Evolutionary conservation across 345 rosid species (phyloP).

Genomic region (Lumnitzera racemosa): DNA sequence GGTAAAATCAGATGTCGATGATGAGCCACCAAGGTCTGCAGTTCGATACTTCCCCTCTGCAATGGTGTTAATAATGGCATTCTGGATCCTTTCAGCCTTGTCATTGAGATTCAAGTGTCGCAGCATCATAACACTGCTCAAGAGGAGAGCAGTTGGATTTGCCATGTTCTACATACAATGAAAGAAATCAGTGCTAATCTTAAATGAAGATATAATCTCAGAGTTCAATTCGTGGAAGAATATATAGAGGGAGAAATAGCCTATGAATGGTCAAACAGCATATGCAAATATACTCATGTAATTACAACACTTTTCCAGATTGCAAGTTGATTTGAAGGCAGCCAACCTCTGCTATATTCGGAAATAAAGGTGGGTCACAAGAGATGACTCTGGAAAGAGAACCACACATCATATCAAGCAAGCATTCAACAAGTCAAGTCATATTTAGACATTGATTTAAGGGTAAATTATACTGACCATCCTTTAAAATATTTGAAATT

Average conservation of each 20-base stretch:
- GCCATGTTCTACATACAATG: conserved; percentile 57
- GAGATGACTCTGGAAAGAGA: too few relatives aligned
- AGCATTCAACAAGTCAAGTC: too few relatives aligned
- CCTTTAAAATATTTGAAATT: too few relatives aligned
- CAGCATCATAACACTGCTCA: conserved; percentile 81
- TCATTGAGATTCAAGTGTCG: conserved; percentile 71
- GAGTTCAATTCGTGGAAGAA: neutral
- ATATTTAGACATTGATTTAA: too few relatives aligned
- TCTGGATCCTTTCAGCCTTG: conserved; percentile 80
- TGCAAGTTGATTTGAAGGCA: too few relatives aligned
- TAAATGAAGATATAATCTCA: neutral
- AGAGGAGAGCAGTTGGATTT: conserved; percentile 89
- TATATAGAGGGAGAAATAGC: neutral
- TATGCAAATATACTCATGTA: too few relatives aligned
- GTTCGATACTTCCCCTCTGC: conserved; percentile 89
- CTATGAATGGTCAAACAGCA: too few relatives aligned
- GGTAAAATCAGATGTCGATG: conserved; percentile 79
- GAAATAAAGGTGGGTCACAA: too few relatives aligned
- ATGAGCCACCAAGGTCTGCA: conserved; percentile 81
- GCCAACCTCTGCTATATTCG: too few relatives aligned
- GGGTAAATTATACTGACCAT: too few relatives aligned
- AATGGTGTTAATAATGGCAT: conserved; percentile 76
- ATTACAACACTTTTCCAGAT: too few relatives aligned
- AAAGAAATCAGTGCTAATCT: neutral
- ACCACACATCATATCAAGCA: too few relatives aligned